phyloP scores from a whole-genome alignment of 805 yeast genomes.

The Nakazawaea laoshanensis region DNA sequence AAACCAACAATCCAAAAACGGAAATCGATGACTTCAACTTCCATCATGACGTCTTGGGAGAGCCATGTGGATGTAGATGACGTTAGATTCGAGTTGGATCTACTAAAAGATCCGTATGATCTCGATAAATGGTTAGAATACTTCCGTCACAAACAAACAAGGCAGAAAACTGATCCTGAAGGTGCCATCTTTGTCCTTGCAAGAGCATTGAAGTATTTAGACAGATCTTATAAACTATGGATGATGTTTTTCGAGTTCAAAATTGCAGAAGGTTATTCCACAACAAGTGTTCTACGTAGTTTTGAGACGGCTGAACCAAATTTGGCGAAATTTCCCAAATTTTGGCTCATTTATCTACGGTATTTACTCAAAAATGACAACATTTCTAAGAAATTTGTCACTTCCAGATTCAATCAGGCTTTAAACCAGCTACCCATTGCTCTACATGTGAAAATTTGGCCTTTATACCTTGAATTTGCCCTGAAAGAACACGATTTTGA shows the following conservation, averaged over 20 bases:
- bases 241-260: conserved; percentile 35
- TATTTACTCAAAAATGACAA: conserved; percentile 21
- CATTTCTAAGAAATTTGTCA: background rate
- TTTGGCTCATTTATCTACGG: conserved; percentile 45
- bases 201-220: conserved; percentile 39
- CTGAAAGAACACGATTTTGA: conserved; percentile 28
- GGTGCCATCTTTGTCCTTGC: conserved; percentile 37
- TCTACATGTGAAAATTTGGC: conserved; percentile 51
- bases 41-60: no score
- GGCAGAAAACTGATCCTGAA: conserved; percentile 16
- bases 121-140: conserved; percentile 39
- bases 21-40: conserved; percentile 3
- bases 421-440: conserved; percentile 38
- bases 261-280: conserved; percentile 12
- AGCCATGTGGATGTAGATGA: conserved; percentile 19
- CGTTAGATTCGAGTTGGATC: conserved; percentile 25
- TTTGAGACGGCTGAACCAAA: conserved; percentile 37
- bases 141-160: conserved; percentile 23
- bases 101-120: conserved; percentile 25
- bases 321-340: conserved; percentile 33
- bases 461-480: conserved; percentile 41
- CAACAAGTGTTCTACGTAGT: conserved; percentile 12
- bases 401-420: conserved; percentile 34
- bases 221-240: conserved; percentile 50
- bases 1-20: background rate